Evolutionary conservation across 1,284 basidiomycete genomes (phyloP).

Genomic region (Apiotrichum montevideense): DNA sequence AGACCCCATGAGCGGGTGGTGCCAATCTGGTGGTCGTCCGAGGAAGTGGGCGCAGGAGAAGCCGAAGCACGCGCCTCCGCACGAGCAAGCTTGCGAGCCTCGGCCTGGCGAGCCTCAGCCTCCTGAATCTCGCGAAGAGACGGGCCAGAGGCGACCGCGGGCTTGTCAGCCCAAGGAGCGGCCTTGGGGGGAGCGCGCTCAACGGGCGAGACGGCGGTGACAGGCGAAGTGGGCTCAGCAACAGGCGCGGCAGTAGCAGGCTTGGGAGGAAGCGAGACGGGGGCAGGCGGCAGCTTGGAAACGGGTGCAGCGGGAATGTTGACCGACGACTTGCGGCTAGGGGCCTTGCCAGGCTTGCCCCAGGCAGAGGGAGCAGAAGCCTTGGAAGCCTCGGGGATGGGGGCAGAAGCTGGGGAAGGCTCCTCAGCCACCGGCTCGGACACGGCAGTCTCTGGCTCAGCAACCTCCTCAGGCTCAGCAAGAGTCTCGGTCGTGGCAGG

Average conservation of each 20-base stretch:
- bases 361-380: slow-evolving; percentile 20
- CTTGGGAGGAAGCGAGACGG: slow-evolving; percentile 32
- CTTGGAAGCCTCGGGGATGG: slow-evolving; percentile 1
- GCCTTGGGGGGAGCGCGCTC: slow-evolving; percentile 23
- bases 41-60: slow-evolving; percentile 33
- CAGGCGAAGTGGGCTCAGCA: slow-evolving; percentile 38
- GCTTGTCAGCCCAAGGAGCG: slow-evolving; percentile 44
- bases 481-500: not conserved
- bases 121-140: slow-evolving; percentile 94
- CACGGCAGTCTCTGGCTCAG: not conserved
- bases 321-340: slow-evolving; percentile 27
- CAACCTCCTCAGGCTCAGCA: slow-evolving; percentile 1
- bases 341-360: slow-evolving; percentile 25
- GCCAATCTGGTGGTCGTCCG: slow-evolving; percentile 24
- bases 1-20: slow-evolving; percentile 49
- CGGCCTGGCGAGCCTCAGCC: slow-evolving; percentile 74
- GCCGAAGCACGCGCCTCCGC: slow-evolving; percentile 53
- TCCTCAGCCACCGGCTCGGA: not conserved
- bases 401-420: not conserved
- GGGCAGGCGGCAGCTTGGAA: slow-evolving; percentile 26
- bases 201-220: slow-evolving; percentile 25
- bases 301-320: slow-evolving; percentile 10
- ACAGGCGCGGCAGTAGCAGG: slow-evolving; percentile 53
- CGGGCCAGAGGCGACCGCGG: slow-evolving; percentile 49
- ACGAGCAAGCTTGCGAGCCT: slow-evolving; percentile 60